Base-by-base conservation (phyloP, 192 early-diverging fungal genomes). In the Coemansia erecta region DNA sequence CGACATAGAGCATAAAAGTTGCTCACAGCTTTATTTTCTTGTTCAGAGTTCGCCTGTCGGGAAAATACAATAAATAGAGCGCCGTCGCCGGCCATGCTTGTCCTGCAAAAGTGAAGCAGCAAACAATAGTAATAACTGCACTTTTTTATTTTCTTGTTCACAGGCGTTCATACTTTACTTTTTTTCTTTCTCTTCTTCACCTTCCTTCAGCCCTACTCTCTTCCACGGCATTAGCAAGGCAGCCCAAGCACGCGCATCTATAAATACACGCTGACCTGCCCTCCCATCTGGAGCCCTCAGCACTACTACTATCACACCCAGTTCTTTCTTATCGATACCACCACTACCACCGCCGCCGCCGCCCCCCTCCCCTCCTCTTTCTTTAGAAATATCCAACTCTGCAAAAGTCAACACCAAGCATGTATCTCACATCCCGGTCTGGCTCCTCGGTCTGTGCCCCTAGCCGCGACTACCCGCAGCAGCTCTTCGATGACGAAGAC, bases 51-150 rank as follows among this genome's bases (percentile, higher is more conserved):
- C n/a, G 44, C 24, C 26, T 51, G 49, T 15, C 49, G 24, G 26
- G 24, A 51, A 51, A 51, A 51, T 51, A 13, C 24, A 51, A 51
- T 51, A 51, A 51, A 51, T 51, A 51, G 49, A 51, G 15, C 49
- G 28, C 28, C 49, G 19, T 51, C 26, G 49, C 24, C 49, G 49
- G 26, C 49, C 17, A 18, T 47, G 45, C 11, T 47, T 21, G 9
- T n/a, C n/a, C 45, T 47, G 45, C 45, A 47, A 47, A 41, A 47
- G 23, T 21, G 45, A 17, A 51, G 26, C n/a, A n/a, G n/a, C 49
- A 51, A 13, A 28, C 24, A 24, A 51, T 31, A 51, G n/a, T 31
- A 13, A 24, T 24, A 51, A 51, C 22, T 31, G 26, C 26, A 51
- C 49, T 18, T 51, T 28, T 24, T 51, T 51, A 22, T n/a, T n/a